Evolutionary conservation across 78 protist genomes (phyloP), one percentile per base, ranked within the genome.

Genomic region (Speleostelium caveatum): DNA sequence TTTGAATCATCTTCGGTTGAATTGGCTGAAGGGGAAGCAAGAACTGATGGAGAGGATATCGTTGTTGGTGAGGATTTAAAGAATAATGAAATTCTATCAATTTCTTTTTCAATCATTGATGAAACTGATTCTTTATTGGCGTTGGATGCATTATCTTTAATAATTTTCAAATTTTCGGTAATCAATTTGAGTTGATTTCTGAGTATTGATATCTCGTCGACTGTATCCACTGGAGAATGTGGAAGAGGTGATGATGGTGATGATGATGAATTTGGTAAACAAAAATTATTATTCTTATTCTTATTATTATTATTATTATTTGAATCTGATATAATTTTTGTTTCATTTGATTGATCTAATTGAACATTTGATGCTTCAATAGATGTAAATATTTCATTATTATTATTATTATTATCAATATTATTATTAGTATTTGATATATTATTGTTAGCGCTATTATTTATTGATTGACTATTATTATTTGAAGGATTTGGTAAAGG

Each of bases 11-110:
- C 19, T 30, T 39, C 8, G 1, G 26, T 1, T 59, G 68, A 26
- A 58, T 49, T 6, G 24, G 14, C n/a, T 49, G 61, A 51, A 33
- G 22, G 21, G 17, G 77, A 22, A 32, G 77, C 45, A 14, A 26
- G 10, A 12, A 39, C 22, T 12, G 62, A 53, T 53, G 78, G 53
- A 30, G 36, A 14, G 6, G 36, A 14, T 28, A 36, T 24, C 53
- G 78, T 33, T 49, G 78, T 17, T 26, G 78, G 19, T 28, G 61
- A 26, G 19, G 30, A 45, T 5, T 61, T 36, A 26, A 59, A 24
- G 16, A 60, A n/a, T 41, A 26, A 39, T 1, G 53, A 61, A 14
- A 83, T 83, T 83, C 90, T 83, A 32, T 83, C 53, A 42, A 83
- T 83, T 60, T 83, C 90, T 59, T 83, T 83, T 8, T 38, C 58